A percentile compares a stretch with the other conserved stretches of the same genome.
These are phyloP conservation scores for Martensiomyces pterosporus DNA, from an alignment of 192 early-diverging fungal genomes.

Conservation along the genomic window DNA sequence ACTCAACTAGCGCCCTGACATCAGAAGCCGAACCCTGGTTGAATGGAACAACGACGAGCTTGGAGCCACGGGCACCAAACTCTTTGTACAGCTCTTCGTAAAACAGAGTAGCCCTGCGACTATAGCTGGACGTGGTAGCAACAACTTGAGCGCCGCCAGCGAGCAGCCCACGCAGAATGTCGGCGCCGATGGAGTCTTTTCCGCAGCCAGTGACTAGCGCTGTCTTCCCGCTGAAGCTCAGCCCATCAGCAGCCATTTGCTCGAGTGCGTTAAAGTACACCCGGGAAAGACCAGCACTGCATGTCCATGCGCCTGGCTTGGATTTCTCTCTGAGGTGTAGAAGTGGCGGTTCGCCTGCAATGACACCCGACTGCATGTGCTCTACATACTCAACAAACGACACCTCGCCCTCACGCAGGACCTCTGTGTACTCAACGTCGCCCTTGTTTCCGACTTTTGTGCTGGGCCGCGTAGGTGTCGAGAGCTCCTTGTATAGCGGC, in stretches of 20 bases:
- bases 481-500: slow-evolving; percentile 84
- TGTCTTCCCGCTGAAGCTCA: slow-evolving; percentile 76
- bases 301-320: neutral
- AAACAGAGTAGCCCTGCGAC: slow-evolving; percentile 69
- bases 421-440: slow-evolving; percentile 72
- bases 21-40: slow-evolving; percentile 90
- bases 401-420: slow-evolving; percentile 64
- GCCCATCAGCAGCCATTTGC: slow-evolving; percentile 66
- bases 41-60: slow-evolving; percentile 88
- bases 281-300: neutral
- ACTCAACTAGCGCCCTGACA: slow-evolving; percentile 72
- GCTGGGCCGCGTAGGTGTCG: slow-evolving; percentile 69
- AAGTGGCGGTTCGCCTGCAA: neutral
- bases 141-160: slow-evolving; percentile 87
- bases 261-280: neutral
- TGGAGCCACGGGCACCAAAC: slow-evolving; percentile 82
- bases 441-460: slow-evolving; percentile 71
- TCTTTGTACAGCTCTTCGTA: slow-evolving; percentile 85
- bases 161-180: slow-evolving; percentile 80
- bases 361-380: slow-evolving; percentile 54
- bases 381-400: slow-evolving; percentile 83
- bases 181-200: slow-evolving; percentile 85
- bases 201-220: slow-evolving; percentile 91
- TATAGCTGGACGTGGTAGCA: slow-evolving; percentile 88
- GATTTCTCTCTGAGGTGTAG: neutral